Evolutionary conservation across 257 asterid genomes (phyloP).

Genomic region (Rubia yunnanensis): DNA sequence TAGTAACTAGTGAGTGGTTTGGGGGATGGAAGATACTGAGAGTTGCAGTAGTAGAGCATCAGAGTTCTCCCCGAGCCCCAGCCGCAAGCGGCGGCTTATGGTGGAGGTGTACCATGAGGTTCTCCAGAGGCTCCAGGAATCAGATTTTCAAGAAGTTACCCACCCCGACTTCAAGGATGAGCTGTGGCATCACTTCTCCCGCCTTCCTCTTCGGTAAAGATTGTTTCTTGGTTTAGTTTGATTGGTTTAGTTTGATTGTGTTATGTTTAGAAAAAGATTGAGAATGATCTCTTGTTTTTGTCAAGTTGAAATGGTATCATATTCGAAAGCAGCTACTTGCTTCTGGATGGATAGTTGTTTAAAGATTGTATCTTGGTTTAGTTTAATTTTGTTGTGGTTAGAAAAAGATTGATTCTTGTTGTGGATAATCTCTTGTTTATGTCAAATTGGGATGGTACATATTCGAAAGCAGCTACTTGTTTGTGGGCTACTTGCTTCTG

Average conservation of each 20-base stretch:
- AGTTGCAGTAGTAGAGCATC: conserved; percentile 56
- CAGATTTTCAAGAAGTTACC: conserved; percentile 39
- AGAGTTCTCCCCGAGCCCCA: conserved; percentile 48
- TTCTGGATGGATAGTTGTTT: background rate
- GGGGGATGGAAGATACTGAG: conserved; percentile 65
- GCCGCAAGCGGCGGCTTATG: conserved; percentile 55
- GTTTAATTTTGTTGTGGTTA: background rate
- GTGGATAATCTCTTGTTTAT: background rate
- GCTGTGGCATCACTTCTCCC: conserved; percentile 70
- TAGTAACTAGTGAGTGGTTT: conserved; percentile 1
- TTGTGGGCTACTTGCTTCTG: conserved; percentile 9
- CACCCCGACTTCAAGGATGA: conserved; percentile 74
- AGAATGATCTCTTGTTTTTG: background rate
- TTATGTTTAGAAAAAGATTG: background rate
- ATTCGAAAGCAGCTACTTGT: background rate
- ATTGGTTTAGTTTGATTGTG: background rate
- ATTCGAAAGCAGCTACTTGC: background rate
- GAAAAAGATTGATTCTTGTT: background rate
- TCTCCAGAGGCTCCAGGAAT: conserved; percentile 45
- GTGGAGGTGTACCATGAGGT: conserved; percentile 66
- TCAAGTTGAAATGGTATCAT: background rate
- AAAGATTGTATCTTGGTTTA: background rate
- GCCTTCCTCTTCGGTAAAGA: conserved; percentile 61
- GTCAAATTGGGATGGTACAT: background rate
- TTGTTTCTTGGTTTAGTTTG: background rate